phyloP scores from a whole-genome alignment of 768 basidiomycete species.

The Russula sp. region DNA sequence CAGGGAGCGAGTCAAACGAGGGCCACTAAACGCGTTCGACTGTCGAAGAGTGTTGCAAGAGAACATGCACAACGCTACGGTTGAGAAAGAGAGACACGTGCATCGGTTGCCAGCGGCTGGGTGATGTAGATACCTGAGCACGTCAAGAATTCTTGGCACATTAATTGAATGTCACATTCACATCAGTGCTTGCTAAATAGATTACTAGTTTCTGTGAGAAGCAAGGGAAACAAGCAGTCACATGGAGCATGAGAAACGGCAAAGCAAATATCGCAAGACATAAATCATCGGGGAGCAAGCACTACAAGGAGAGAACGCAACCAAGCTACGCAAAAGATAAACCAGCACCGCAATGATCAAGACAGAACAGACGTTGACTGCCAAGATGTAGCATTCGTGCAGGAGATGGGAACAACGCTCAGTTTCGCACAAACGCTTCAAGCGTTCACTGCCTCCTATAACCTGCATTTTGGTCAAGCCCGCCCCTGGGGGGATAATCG shows the following conservation, averaged over 20 bases:
- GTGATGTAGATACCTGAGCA: slow-evolving; percentile 7
- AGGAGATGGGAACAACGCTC: slow-evolving; percentile 10
- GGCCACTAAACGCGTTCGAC: not conserved
- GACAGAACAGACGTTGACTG: slow-evolving; percentile 22
- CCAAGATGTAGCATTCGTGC: slow-evolving; percentile 18
- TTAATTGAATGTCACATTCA: slow-evolving; percentile 21
- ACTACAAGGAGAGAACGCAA: slow-evolving; percentile 23
- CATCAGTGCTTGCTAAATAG: slow-evolving; percentile 19
- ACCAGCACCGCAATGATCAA: slow-evolving; percentile 22
- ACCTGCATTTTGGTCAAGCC: slow-evolving; percentile 22
- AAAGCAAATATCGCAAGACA: slow-evolving; percentile 24
- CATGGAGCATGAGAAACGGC: slow-evolving; percentile 23
- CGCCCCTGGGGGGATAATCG: slow-evolving; percentile 24
- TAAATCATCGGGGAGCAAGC: slow-evolving; percentile 23
- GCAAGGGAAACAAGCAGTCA: slow-evolving; percentile 22
- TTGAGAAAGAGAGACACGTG: not conserved
- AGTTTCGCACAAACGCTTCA: slow-evolving; percentile 6
- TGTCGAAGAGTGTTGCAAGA: not conserved
- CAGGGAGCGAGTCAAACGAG: not conserved
- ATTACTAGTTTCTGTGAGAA: slow-evolving; percentile 21
- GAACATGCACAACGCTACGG: not conserved
- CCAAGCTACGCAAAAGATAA: slow-evolving; percentile 24
- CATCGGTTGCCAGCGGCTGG: slow-evolving; percentile 2
- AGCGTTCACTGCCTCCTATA: slow-evolving; percentile 23
- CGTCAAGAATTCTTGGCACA: slow-evolving; percentile 10